Evolutionary conservation across 1,284 basidiomycete species (phyloP).

Genomic region (Tylopilus microsporus): DNA sequence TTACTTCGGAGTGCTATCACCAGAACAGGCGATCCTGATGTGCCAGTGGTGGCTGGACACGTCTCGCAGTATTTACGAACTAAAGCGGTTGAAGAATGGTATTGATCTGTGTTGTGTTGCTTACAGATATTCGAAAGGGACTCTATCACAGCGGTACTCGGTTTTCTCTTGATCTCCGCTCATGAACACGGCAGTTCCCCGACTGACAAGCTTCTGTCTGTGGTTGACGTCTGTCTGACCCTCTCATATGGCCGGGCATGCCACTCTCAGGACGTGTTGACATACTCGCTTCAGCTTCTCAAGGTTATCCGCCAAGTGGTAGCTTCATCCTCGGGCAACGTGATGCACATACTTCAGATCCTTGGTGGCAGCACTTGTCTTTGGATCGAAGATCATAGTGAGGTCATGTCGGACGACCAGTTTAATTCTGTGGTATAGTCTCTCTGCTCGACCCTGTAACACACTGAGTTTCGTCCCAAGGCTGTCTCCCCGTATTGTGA

Average conservation of each 20-base stretch:
- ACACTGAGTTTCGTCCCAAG: slow-evolving; percentile 29
- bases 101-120: background rate
- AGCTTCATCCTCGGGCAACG: slow-evolving; percentile 16
- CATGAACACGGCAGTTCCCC: slow-evolving; percentile 10
- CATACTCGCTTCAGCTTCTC: slow-evolving; percentile 36
- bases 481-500: slow-evolving; percentile 43
- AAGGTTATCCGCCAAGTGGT: slow-evolving; percentile 33
- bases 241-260: slow-evolving; percentile 32
- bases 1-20: slow-evolving; percentile 30
- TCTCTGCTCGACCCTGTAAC: background rate
- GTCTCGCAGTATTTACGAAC: slow-evolving; percentile 24
- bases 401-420: slow-evolving; percentile 38
- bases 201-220: slow-evolving; percentile 14
- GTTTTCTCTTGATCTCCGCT: slow-evolving; percentile 16
- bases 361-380: slow-evolving; percentile 39
- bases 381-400: slow-evolving; percentile 50
- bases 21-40: slow-evolving; percentile 14
- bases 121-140: slow-evolving; percentile 19
- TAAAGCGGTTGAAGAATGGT: slow-evolving; percentile 24
- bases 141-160: slow-evolving; percentile 19
- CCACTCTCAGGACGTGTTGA: slow-evolving; percentile 24
- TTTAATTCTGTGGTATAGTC: slow-evolving; percentile 46
- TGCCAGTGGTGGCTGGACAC: slow-evolving; percentile 22
- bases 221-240: slow-evolving; percentile 30
- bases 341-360: slow-evolving; percentile 32